Base-by-base conservation (phyloP, 2,329 filamentous ascomycete genomes). In the Colletotrichum sojae region DNA sequence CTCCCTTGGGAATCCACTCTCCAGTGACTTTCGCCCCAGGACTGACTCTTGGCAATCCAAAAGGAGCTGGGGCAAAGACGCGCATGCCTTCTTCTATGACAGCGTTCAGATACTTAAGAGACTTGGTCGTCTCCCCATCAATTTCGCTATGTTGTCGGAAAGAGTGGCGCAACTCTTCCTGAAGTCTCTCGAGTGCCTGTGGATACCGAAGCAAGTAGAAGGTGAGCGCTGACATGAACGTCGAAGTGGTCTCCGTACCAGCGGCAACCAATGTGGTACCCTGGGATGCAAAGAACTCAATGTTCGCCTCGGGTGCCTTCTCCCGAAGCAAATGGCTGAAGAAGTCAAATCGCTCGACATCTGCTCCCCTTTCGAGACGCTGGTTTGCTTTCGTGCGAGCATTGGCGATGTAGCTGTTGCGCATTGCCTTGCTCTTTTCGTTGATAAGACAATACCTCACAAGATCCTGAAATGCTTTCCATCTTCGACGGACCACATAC, bases 31-130 rank as follows among this genome's bases (percentile, higher is more conserved):
- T 27, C 15, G 63, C 55, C 3, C 63, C 63, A 3, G 63, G 63
- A 13, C 63, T 59, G 4, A 65, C 55, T n/a, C 63, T 59, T 0
- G 63, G 63, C 12, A 65, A 27, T 12, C 63, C 55, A 6, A 65
- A 65, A 0, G 55, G 46, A 9, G 63, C 63, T 10, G 63, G 63
- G 27, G 55, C 25, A 40, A 65, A 65, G 9, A 65, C 39, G 6
- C 63, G 63, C 63, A 65, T 59, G 27, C 63, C 63, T 20, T 65
- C 63, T 25, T 65, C 63, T 13, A 65, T 60, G 0, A 53, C 63
- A 10, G 63, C 36, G 6, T 60, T 59, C 0, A 65, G 39, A 6
- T 65, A 65, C 12, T 36, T 52, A 16, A 60, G 36, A 18, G 54
- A 52, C 18, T 65, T 65, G 4, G 63, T 65, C 2, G 54, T 45